phyloP scores from a whole-genome alignment of 176 grass and related monocot genomes.

The Ampelocalamus luodianensis region DNA sequence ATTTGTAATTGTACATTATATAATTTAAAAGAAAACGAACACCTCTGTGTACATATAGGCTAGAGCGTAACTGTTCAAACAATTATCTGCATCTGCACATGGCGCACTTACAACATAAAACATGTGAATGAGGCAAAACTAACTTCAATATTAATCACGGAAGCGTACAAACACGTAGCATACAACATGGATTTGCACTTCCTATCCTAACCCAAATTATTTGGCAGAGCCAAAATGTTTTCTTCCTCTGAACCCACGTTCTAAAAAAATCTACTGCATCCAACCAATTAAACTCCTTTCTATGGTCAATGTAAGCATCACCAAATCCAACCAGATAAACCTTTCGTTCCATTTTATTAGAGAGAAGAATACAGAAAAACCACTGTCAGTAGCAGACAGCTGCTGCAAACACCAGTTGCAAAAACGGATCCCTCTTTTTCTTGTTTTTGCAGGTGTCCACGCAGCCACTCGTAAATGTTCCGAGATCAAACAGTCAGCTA shows the following conservation, averaged over 20 bases:
- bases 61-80: not conserved
- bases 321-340: not conserved
- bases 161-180: not conserved
- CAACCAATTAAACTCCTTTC: not conserved
- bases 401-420: not conserved
- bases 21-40: not conserved
- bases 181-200: not conserved
- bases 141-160: not conserved
- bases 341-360: not conserved
- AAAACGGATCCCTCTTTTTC: not conserved
- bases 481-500: slow-evolving; percentile 34
- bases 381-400: not conserved
- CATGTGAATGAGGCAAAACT: not conserved
- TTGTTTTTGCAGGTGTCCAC: not conserved
- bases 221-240: not conserved
- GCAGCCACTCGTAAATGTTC: slow-evolving; percentile 18
- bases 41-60: not conserved
- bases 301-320: not conserved
- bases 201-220: not conserved
- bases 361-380: not conserved
- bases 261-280: not conserved
- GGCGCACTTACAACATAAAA: not conserved
- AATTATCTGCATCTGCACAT: not conserved
- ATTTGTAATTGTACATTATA: not conserved
- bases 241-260: not conserved